A percentile compares a stretch with the other conserved stretches of the same genome.
These are phyloP conservation scores for Aspergillus aculeatinus DNA, from an alignment of 2,329 filamentous ascomycete species.

Conservation along the genomic window DNA sequence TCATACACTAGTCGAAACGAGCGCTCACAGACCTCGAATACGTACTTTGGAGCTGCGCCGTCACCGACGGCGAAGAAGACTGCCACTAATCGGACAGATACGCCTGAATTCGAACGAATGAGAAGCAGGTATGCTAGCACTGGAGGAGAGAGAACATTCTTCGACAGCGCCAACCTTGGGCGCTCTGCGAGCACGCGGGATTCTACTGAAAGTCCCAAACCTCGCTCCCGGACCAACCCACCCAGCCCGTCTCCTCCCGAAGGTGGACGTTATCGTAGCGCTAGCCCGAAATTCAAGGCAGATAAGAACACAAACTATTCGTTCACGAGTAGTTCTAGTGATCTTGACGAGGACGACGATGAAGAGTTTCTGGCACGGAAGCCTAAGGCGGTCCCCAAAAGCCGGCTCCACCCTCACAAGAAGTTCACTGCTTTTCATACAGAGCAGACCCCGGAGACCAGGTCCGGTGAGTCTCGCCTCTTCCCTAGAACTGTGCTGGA, in stretches of 20 bases:
- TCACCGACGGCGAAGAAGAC: slow-evolving; percentile 44
- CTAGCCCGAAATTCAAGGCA: slow-evolving; percentile 42
- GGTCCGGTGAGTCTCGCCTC: slow-evolving; percentile 32
- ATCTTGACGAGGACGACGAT: slow-evolving; percentile 33
- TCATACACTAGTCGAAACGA: slow-evolving; percentile 47
- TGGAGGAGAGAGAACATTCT: slow-evolving; percentile 58
- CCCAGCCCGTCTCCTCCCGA: slow-evolving; percentile 34
- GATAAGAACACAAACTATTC: slow-evolving; percentile 34
- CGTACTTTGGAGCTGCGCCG: slow-evolving; percentile 40
- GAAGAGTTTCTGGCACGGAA: slow-evolving; percentile 29
- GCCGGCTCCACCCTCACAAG: slow-evolving; percentile 34
- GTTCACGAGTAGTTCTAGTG: slow-evolving; percentile 41
- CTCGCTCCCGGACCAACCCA: slow-evolving; percentile 37
- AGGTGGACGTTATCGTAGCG: slow-evolving; percentile 42
- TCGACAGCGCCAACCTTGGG: slow-evolving; percentile 52
- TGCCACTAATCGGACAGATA: slow-evolving; percentile 29
- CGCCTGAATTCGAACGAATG: slow-evolving; percentile 49
- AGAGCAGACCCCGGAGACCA: slow-evolving; percentile 22
- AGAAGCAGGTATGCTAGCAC: slow-evolving; percentile 56
- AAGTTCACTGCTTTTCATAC: slow-evolving; percentile 29
- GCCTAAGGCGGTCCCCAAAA: slow-evolving; percentile 44
- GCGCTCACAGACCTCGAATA: slow-evolving; percentile 29
- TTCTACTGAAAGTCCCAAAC: slow-evolving; percentile 41
- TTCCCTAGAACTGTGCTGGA: no score
- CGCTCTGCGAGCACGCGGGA: slow-evolving; percentile 56